These are phyloP conservation scores for Cryptococcus depauperatus DNA, from an alignment of 1,284 basidiomycete species.

Conservation along the genomic window DNA sequence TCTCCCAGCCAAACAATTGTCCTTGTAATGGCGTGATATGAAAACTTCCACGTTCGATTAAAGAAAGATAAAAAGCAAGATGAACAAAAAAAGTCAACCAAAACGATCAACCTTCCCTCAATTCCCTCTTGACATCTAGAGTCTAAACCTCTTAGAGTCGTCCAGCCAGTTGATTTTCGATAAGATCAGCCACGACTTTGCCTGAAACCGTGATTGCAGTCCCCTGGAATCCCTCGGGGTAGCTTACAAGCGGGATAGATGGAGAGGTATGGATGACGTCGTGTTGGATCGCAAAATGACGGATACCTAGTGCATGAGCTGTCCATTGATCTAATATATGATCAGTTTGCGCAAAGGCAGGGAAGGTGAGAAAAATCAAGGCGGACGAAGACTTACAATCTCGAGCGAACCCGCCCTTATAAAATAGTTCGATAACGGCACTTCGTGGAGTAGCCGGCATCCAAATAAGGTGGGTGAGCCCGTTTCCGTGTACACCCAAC, in stretches of 20 bases:
- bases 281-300: slow-evolving; percentile 44
- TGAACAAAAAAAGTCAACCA: neutral
- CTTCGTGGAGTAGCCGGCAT: slow-evolving; percentile 44
- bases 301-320: slow-evolving; percentile 42
- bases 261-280: slow-evolving; percentile 50
- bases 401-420: slow-evolving; percentile 40
- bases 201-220: slow-evolving; percentile 61
- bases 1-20: too few species aligned
- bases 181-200: slow-evolving; percentile 77
- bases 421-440: slow-evolving; percentile 46
- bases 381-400: slow-evolving; percentile 30
- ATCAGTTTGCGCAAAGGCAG: too few species aligned
- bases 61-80: neutral
- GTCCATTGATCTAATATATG: slow-evolving; percentile 43
- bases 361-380: neutral
- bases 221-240: slow-evolving; percentile 70
- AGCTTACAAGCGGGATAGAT: slow-evolving; percentile 52
- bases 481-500: slow-evolving; percentile 47
- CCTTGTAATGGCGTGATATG: too few species aligned
- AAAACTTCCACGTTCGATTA: too few species aligned
- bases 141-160: slow-evolving; percentile 52
- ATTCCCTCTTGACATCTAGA: neutral
- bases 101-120: neutral
- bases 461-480: slow-evolving; percentile 45
- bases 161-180: slow-evolving; percentile 81